A percentile compares a stretch with the other conserved stretches of the same genome.
Evolutionary conservation across 257 asterid genomes (phyloP).

Genomic region (Petunia secreta): DNA sequence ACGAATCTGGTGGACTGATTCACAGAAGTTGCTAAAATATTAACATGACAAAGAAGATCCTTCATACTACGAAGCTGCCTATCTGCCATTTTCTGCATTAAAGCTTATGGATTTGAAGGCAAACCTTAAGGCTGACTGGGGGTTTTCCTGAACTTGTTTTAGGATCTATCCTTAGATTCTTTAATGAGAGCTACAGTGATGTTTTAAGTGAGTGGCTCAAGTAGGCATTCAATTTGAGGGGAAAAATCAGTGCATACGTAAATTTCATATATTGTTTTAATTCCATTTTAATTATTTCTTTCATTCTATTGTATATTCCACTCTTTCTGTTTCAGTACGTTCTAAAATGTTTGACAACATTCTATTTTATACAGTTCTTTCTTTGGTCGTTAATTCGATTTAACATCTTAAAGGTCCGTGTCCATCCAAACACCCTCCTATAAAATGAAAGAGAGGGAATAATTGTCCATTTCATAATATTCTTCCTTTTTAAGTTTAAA

Average conservation of each 20-base stretch:
- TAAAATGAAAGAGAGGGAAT: background rate
- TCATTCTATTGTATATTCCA: background rate
- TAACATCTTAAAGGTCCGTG: background rate
- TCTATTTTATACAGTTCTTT: background rate
- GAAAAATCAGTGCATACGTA: conserved; percentile 7
- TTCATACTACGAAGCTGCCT: background rate
- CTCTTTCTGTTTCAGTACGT: background rate
- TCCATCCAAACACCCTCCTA: background rate
- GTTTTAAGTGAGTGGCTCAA: conserved; percentile 5
- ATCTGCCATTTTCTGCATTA: background rate
- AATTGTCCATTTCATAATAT: conserved; percentile 3
- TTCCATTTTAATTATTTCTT: background rate
- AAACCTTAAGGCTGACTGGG: background rate
- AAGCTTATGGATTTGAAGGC: background rate
- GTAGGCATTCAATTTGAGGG: conserved; percentile 8
- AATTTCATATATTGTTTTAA: background rate
- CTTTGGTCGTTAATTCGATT: background rate
- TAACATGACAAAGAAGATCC: background rate
- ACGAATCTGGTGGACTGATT: conserved; percentile 8
- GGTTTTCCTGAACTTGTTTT: background rate
- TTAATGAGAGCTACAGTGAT: background rate
- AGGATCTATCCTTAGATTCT: background rate
- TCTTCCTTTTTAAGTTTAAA: conserved; percentile 7
- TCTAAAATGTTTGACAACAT: background rate
- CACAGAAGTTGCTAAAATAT: background rate